Base-by-base conservation (phyloP, 139 green algal species). In the Chlorella vulgaris region DNA sequence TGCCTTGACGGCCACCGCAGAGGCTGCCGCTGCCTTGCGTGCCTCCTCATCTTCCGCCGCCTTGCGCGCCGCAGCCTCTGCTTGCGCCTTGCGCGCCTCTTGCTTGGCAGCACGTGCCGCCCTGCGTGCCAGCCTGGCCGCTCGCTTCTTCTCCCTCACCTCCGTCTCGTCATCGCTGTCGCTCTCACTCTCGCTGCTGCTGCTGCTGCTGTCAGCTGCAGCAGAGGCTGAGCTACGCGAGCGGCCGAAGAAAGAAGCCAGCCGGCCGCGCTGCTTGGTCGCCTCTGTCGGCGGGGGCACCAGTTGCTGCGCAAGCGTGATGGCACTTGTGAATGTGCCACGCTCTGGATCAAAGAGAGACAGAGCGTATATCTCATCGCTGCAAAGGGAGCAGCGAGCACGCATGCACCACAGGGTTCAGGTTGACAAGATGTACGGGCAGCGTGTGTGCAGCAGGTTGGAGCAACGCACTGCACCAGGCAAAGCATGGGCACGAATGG, bases 341-440 rank as follows among this genome's bases (percentile, higher is more conserved):
- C 38, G 43, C 0, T 76, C 65, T 29, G 58, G 73, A 81, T 88
- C 79, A 67, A 88, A 94, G 13, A 95, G 81, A 6, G 83, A 91
- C 39, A 90, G 87, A 26, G 86, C 92, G 83, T 96, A 96, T 53
- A 96, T 90, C 83, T 96, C 92, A 53, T 96, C 92, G 74, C 89
- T 94, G 86, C 66, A 62, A 58, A 58, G 10, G 47, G 47, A n/a
- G n/a, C n/a, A n/a, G n/a, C n/a, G n/a, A n/a, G n/a, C n/a, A n/a
- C n/a, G n/a, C n/a, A n/a, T n/a, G n/a, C n/a, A n/a, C n/a, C n/a
- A n/a, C n/a, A n/a, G n/a, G n/a, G n/a, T n/a, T n/a, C n/a, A n/a
- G n/a, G n/a, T n/a, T n/a, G n/a, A n/a, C n/a, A n/a, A 58, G 10
- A 58, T 58, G 13, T 15, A 58, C 13, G 60, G 10, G 60, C 60